Percentiles rank a stretch among this genome's conserved stretches.
Evolutionary conservation across 805 yeast genomes (phyloP).

Genomic region (Nakazawaea ernobii): DNA sequence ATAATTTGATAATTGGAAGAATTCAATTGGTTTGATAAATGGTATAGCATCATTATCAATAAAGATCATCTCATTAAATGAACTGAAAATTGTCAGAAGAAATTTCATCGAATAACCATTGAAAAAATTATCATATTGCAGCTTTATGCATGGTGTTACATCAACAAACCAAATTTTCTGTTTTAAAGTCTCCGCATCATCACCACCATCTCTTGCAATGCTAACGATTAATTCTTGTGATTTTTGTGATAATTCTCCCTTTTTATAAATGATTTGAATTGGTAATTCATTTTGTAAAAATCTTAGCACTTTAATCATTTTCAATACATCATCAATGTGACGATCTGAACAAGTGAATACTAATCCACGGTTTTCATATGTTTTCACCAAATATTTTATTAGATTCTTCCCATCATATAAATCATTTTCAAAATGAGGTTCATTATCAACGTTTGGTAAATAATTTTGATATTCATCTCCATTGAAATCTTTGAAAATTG

Average conservation of each 20-base stretch:
- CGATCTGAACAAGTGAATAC: slow-evolving; percentile 45
- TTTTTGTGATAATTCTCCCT: slow-evolving; percentile 21
- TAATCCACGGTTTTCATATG: slow-evolving; percentile 31
- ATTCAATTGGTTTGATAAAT: slow-evolving; percentile 28
- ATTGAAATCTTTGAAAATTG: slow-evolving; percentile 15
- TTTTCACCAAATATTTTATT: not conserved
- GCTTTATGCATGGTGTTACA: not conserved
- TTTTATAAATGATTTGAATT: slow-evolving; percentile 18
- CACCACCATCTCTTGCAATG: slow-evolving; percentile 19
- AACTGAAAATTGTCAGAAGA: slow-evolving; percentile 30
- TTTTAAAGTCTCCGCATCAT: slow-evolving; percentile 11
- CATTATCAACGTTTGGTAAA: slow-evolving; percentile 9
- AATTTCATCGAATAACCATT: slow-evolving; percentile 29
- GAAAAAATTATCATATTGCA: slow-evolving; percentile 15
- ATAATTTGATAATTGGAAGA: slow-evolving; percentile 31
- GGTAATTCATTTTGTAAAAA: slow-evolving; percentile 18
- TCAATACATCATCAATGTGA: slow-evolving; percentile 23
- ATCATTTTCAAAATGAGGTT: slow-evolving; percentile 11
- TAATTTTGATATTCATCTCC: slow-evolving; percentile 15
- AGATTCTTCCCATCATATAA: not conserved
- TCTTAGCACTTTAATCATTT: slow-evolving; percentile 16
- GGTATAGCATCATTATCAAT: slow-evolving; percentile 39
- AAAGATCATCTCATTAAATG: slow-evolving; percentile 32
- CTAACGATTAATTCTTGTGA: slow-evolving; percentile 19
- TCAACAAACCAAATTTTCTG: slow-evolving; percentile 17